Conservation (phyloP, 2,329 filamentous ascomycete genomes). For the Cordyceps cicadae region DNA sequence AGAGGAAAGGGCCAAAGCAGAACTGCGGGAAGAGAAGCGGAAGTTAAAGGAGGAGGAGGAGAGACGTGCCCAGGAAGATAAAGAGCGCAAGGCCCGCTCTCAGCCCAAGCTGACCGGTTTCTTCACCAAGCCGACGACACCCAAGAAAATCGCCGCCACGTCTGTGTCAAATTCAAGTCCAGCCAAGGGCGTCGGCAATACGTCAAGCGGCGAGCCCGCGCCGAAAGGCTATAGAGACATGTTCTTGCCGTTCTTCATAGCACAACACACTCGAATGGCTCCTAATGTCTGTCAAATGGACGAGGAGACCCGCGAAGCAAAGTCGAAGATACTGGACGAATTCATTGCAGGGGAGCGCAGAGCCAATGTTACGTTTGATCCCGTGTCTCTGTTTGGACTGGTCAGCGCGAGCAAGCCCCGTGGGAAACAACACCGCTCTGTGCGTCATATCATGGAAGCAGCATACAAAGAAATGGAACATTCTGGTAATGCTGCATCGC, state of each 20-base stretch:
- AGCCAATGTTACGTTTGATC: conserved; percentile 35
- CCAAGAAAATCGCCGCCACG: conserved; percentile 32
- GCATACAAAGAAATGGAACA: conserved; percentile 41
- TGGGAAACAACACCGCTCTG: conserved; percentile 41
- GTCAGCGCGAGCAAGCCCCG: conserved; percentile 27
- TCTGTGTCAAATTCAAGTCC: conserved; percentile 22
- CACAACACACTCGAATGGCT: conserved; percentile 65
- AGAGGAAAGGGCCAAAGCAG: conserved; percentile 30
- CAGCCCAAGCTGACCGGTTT: conserved; percentile 40
- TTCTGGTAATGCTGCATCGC: conserved; percentile 25
- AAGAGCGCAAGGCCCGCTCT: conserved; percentile 41
- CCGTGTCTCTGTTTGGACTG: conserved; percentile 38
- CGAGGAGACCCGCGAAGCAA: conserved; percentile 43
- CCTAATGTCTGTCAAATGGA: conserved; percentile 50
- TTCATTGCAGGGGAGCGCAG: conserved; percentile 40
- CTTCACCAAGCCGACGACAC: conserved; percentile 35
- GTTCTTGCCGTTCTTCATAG: conserved; percentile 77
- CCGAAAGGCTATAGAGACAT: conserved; percentile 51
- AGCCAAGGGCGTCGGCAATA: conserved; percentile 19
- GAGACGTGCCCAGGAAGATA: conserved; percentile 30
- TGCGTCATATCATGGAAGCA: conserved; percentile 53
- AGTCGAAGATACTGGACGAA: conserved; percentile 44
- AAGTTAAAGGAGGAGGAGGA: conserved; percentile 43
- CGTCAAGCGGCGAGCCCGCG: conserved; percentile 17
- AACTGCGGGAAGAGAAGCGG: conserved; percentile 38